A percentile compares a stretch with the other conserved stretches of the same genome.
Evolutionary conservation across 129 eudicot genomes (phyloP).

Genomic region (Tanacetum coccineum): DNA sequence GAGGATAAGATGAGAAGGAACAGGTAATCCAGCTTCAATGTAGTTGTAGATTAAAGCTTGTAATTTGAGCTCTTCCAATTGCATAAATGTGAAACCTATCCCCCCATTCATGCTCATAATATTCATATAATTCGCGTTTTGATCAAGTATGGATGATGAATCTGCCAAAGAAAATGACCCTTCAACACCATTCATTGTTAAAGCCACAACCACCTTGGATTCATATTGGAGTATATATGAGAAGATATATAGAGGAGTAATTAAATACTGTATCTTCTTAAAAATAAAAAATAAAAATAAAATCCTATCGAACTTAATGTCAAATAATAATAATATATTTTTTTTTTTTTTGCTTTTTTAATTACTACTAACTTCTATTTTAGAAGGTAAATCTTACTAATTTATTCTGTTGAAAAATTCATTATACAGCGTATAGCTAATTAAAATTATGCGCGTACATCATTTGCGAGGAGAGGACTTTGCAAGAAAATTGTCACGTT

Average conservation of each 20-base stretch:
- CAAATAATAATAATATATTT: too few species aligned
- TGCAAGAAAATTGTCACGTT: too few species aligned
- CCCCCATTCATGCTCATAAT: conserved; percentile 13
- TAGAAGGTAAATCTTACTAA: too few species aligned
- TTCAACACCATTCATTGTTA: conserved; percentile 27
- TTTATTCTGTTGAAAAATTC: too few species aligned
- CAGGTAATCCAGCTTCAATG: conserved; percentile 47
- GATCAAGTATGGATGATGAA: conserved; percentile 4
- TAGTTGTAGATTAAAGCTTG: conserved; percentile 47
- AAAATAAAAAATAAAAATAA: neutral
- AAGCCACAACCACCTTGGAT: conserved; percentile 8
- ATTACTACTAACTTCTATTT: too few species aligned
- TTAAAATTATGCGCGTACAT: too few species aligned
- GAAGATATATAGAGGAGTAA: neutral
- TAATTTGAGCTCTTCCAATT: conserved; percentile 41
- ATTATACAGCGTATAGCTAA: too few species aligned
- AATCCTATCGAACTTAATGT: too few species aligned
- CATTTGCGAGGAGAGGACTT: too few species aligned
- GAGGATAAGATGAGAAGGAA: conserved; percentile 45
- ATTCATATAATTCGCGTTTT: neutral
- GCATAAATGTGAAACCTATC: conserved; percentile 44
- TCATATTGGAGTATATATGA: neutral
- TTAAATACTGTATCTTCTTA: neutral
- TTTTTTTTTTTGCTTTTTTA: too few species aligned
- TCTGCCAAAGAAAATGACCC: conserved; percentile 17